Base-by-base conservation (phyloP, 495 filamentous ascomycete species). In the Friedmanniomyces endolithicus region DNA sequence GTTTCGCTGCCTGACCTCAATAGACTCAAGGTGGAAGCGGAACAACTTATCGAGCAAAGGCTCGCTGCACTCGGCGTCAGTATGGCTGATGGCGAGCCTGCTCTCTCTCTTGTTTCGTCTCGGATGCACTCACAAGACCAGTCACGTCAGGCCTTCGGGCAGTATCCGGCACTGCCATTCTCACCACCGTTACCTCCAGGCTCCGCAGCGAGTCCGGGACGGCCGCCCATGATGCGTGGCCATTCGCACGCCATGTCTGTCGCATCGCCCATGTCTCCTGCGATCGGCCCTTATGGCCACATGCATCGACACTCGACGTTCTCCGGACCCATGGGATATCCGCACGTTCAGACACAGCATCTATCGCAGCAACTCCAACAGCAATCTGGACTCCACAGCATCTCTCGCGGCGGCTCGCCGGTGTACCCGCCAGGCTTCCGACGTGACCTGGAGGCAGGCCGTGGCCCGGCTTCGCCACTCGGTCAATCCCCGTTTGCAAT, bases 41-140 rank as follows among this genome's bases (percentile, higher is more conserved):
- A 83, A 46, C 76, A 78, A 49, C 67, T 96, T 50, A 82, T 83
- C 63, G 92, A 98, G 68, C 85, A 89, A 56, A 98, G 94, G 70
- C 74, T 98, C 39, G 81, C 86, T 33, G 88, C 89, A 48, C 75
- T 98, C 44, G 92, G 92, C 43, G 92, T 96, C 1, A 85, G 77
- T 17, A 74, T 84, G 51, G 84, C 81, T 22, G 83, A 84, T 43
- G 83, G 87, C 11, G 85, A 90, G 24, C 74, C 79, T 16, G 73
- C 76, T n/a, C 68, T 68, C 24, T 60, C 64, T 43, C 68, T 74
- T 39, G 49, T n/a, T 20, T 11, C 19, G 7, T 66, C 68, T 22
- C 16, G 16, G 22, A 4, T 11, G 12, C 9, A 16, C 11, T 24
- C 25, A 3, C 47, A 56, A 20, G 59, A 62, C 22, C 71, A 75